A percentile compares a stretch with the other conserved stretches of the same genome.
Evolutionary conservation across 2,329 filamentous ascomycete species (phyloP).

Genomic region (Grosmannia huntii): DNA sequence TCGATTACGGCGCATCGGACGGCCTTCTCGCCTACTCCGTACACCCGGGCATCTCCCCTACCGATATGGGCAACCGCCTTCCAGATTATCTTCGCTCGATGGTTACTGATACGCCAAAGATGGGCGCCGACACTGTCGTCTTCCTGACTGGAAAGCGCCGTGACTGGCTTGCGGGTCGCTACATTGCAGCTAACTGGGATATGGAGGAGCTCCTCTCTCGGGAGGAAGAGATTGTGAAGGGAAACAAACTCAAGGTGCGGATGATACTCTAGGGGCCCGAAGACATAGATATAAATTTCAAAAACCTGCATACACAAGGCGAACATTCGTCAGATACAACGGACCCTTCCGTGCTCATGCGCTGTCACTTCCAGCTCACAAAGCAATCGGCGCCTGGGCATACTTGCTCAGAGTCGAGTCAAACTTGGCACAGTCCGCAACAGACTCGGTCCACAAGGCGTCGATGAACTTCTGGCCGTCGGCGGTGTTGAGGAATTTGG

Average conservation of each 20-base stretch:
- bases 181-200: constrained; percentile 14
- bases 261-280: constrained; percentile 6
- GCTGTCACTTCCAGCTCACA: neutral
- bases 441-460: neutral
- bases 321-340: too few species aligned
- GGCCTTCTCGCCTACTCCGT: constrained; percentile 27
- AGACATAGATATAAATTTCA: too few species aligned
- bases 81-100: constrained; percentile 13
- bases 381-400: neutral
- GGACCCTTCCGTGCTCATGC: too few species aligned
- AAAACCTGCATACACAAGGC: too few species aligned
- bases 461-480: neutral
- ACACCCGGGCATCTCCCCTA: constrained; percentile 33
- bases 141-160: neutral
- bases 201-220: constrained; percentile 13
- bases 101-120: constrained; percentile 12
- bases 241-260: constrained; percentile 12
- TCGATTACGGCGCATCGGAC: constrained; percentile 27
- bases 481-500: neutral
- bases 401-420: neutral
- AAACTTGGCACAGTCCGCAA: neutral
- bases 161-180: constrained; percentile 13
- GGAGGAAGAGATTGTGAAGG: constrained; percentile 11
- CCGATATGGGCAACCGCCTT: constrained; percentile 26
- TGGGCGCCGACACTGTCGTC: constrained; percentile 7